phyloP scores from a whole-genome alignment of 1,284 basidiomycete genomes.

The Chiua sp. region DNA sequence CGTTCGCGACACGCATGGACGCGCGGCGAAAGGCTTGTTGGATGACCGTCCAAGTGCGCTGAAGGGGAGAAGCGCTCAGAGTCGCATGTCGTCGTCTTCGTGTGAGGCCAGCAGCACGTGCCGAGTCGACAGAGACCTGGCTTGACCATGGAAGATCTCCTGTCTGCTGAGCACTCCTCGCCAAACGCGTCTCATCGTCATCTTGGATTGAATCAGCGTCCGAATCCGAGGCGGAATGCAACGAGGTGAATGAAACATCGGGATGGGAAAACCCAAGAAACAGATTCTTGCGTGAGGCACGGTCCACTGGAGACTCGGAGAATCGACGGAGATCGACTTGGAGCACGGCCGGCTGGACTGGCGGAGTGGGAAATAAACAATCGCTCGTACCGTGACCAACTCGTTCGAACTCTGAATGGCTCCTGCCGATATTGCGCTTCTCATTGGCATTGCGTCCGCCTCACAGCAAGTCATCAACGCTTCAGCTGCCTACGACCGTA shows the following conservation, averaged over 20 bases:
- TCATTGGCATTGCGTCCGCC: no score
- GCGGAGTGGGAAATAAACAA: no score
- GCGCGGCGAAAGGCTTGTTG: slow-evolving; percentile 69
- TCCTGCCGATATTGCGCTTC: no score
- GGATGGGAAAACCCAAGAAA: slow-evolving; percentile 44
- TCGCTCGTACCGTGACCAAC: no score
- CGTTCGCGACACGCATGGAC: slow-evolving; percentile 84
- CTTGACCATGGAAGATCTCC: slow-evolving; percentile 16
- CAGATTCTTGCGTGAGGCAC: neutral
- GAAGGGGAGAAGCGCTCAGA: slow-evolving; percentile 53
- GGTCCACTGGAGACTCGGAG: slow-evolving; percentile 41
- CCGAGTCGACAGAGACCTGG: slow-evolving; percentile 43
- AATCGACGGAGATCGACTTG: no score
- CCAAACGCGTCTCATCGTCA: slow-evolving; percentile 63
- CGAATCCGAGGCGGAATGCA: slow-evolving; percentile 49
- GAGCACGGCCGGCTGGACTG: slow-evolving; percentile 18
- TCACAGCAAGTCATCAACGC: no score
- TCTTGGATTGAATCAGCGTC: slow-evolving; percentile 52
- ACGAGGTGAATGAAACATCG: slow-evolving; percentile 55
- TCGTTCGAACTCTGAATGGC: no score
- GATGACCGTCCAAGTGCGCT: slow-evolving; percentile 61
- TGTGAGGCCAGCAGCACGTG: slow-evolving; percentile 42
- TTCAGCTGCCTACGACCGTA: no score
- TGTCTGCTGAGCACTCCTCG: slow-evolving; percentile 44
- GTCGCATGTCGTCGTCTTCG: slow-evolving; percentile 49